These are phyloP conservation scores for Saccharomycopsis selenospora DNA, from an alignment of 805 yeast genomes.

Conservation along the genomic window DNA sequence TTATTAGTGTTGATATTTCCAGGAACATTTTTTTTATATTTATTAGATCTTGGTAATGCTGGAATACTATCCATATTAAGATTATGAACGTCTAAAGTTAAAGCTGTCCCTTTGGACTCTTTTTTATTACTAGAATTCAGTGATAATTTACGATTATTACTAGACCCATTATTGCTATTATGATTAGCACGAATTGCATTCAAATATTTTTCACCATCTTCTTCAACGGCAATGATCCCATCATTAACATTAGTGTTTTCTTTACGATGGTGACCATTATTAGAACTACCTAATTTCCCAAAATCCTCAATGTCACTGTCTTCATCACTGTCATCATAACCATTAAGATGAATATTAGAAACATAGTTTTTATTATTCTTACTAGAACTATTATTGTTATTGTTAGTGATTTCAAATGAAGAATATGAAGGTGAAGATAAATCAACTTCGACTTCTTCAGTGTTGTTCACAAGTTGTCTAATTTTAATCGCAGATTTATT, in stretches of 20 bases:
- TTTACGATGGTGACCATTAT: too few species aligned
- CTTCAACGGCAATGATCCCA: constrained; percentile 16
- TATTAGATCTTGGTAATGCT: constrained; percentile 1
- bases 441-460: constrained; percentile 17
- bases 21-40: not conserved
- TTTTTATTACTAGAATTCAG: too few species aligned
- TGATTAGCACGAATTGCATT: constrained; percentile 2
- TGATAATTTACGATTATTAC: constrained; percentile 3
- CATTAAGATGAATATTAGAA: not conserved
- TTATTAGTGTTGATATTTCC: not conserved
- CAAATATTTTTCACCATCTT: constrained; percentile 18
- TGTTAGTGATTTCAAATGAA: not conserved
- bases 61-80: constrained; percentile 8
- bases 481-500: constrained; percentile 10
- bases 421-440: constrained; percentile 7
- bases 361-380: not conserved
- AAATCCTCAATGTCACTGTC: not conserved
- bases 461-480: constrained; percentile 15
- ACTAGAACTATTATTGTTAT: not conserved
- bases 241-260: constrained; percentile 10
- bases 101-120: too few species aligned
- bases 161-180: constrained; percentile 2
- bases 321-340: not conserved
- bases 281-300: not conserved
- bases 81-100: not conserved